These are phyloP conservation scores for Amanita rubescens DNA, from an alignment of 768 basidiomycete genomes.

Conservation along the genomic window DNA sequence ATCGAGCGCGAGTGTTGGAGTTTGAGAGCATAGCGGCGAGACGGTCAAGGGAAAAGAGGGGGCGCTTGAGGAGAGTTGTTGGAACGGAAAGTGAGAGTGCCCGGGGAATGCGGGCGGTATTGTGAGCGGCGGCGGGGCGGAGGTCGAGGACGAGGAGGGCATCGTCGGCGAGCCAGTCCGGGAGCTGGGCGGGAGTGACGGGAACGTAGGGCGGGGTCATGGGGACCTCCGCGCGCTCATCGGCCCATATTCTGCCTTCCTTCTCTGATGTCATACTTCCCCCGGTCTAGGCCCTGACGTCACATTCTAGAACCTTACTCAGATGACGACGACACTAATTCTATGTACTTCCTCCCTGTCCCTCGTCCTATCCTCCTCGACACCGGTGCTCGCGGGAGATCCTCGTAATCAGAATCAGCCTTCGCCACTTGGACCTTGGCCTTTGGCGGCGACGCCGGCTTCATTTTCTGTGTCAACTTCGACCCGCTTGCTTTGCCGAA, in stretches of 20 bases:
- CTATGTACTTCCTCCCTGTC: slow-evolving; percentile 55
- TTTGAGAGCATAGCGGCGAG: slow-evolving; percentile 78
- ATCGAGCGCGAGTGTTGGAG: slow-evolving; percentile 44
- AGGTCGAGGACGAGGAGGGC: slow-evolving; percentile 76
- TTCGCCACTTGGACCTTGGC: slow-evolving; percentile 28
- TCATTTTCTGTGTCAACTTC: slow-evolving; percentile 55
- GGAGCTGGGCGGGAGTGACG: slow-evolving; percentile 21
- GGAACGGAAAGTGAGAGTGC: slow-evolving; percentile 88
- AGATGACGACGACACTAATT: slow-evolving; percentile 38
- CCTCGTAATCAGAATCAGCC: slow-evolving; percentile 37
- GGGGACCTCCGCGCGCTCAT: neutral
- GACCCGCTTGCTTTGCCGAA: slow-evolving; percentile 41
- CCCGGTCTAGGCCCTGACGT: slow-evolving; percentile 16
- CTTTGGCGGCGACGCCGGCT: slow-evolving; percentile 49
- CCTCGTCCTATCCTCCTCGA: slow-evolving; percentile 31
- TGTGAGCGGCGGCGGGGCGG: slow-evolving; percentile 71
- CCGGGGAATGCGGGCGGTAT: slow-evolving; percentile 52
- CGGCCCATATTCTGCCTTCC: neutral
- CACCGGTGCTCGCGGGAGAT: slow-evolving; percentile 33
- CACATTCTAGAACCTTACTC: slow-evolving; percentile 18
- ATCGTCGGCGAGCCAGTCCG: slow-evolving; percentile 25
- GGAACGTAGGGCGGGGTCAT: slow-evolving; percentile 17
- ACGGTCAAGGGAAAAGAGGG: slow-evolving; percentile 72
- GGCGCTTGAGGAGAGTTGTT: slow-evolving; percentile 89
- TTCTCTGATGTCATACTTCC: slow-evolving; percentile 3